Evolutionary conservation across 2,329 filamentous ascomycete species (phyloP).

Genomic region (Colletotrichum cuscutae): DNA sequence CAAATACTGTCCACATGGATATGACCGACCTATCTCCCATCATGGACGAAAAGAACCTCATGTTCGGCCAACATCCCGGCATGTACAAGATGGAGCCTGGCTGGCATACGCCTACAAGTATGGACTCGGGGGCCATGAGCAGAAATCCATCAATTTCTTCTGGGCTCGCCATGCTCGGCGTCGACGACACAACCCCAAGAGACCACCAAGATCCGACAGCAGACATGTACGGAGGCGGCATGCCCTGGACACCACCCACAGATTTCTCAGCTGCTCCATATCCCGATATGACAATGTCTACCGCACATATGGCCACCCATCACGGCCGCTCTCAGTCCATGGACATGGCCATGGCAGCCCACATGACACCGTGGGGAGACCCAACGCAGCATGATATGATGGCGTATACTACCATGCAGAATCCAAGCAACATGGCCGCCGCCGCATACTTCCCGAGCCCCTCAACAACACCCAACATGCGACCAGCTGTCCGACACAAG

Average conservation of each 20-base stretch:
- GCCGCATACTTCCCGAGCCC: slow-evolving; percentile 53
- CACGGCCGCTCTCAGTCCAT: slow-evolving; percentile 49
- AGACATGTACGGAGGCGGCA: slow-evolving; percentile 48
- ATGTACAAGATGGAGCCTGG: slow-evolving; percentile 50
- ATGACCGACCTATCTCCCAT: slow-evolving; percentile 39
- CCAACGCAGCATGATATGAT: slow-evolving; percentile 45
- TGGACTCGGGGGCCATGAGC: slow-evolving; percentile 45
- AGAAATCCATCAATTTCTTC: slow-evolving; percentile 48
- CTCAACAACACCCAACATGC: slow-evolving; percentile 48
- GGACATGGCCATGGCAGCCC: slow-evolving; percentile 44
- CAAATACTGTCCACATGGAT: slow-evolving; percentile 37
- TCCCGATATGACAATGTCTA: slow-evolving; percentile 44
- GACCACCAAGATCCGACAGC: slow-evolving; percentile 36
- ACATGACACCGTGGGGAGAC: slow-evolving; percentile 43
- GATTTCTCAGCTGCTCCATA: slow-evolving; percentile 47
- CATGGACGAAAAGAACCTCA: slow-evolving; percentile 42
- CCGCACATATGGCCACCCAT: slow-evolving; percentile 39
- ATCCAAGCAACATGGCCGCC: slow-evolving; percentile 47
- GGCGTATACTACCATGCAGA: slow-evolving; percentile 46
- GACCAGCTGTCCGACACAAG: slow-evolving; percentile 39
- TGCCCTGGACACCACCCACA: slow-evolving; percentile 53
- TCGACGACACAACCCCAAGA: slow-evolving; percentile 41
- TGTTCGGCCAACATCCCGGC: slow-evolving; percentile 42
- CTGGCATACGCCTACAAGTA: slow-evolving; percentile 51
- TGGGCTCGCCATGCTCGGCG: slow-evolving; percentile 43